Evolutionary conservation across 345 rosid genomes (phyloP), one percentile per base, ranked within the genome.

Genomic region (Camelina sativa): DNA sequence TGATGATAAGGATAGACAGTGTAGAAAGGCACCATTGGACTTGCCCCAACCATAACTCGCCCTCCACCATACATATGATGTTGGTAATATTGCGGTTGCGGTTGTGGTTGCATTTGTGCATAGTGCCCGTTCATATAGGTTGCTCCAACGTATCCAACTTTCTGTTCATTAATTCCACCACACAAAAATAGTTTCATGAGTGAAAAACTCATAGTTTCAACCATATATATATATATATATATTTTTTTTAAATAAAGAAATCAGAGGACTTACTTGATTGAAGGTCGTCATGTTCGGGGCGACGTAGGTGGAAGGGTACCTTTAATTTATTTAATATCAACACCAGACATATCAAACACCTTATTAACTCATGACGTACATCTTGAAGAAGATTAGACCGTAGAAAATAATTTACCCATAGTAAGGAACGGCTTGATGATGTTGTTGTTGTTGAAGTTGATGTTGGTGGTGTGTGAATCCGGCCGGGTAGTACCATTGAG

Each of bases 401-500:
- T 51, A 16, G 28, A 75, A 38, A 12, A 54, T 22, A 46, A 30
- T 66, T 37, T 75, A 91, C 96, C 99, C 99, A 56, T 86, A 90
- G 76, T 80, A 90, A 28, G 97, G 91, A 74, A 90, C 79, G 74
- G 96, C 82, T 70, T 85, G 97, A 76, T 87, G 91, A 60, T 40
- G 68, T 0, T 66, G 61, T 8, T 65, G 76, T 43, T 48, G 79
- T 59, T 59, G 78, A 66, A 40, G 32, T 35, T 76, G 80, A 19
- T 70, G 76, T 37, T 76, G 88, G 38, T 85, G 91, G 20, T 83
- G 88, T 38, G 86, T 89, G 75, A 44, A 89, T 37, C 87, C 87
- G 2, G 85, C 76, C 2, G 92, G 96, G 62, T 90, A 94, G 59
- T 88, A 90, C 97, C 96, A 90, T 66, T 86, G 99, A 75, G 86